These are phyloP conservation scores for Plasmopara muralis DNA, from an alignment of 352 stramenopile genomes.

Conservation along the genomic window DNA sequence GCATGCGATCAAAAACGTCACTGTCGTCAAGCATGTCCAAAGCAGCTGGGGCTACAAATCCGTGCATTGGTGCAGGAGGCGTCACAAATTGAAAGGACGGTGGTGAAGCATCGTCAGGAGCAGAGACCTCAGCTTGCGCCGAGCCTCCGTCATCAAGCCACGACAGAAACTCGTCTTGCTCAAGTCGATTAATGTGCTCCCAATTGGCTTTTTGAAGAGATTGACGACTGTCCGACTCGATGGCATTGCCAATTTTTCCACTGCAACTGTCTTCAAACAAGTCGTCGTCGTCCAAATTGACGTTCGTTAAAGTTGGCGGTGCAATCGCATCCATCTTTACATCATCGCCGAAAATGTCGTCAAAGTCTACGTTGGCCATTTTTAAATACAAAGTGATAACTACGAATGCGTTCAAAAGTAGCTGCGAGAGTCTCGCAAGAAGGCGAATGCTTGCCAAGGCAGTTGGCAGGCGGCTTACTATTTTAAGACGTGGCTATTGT, in stretches of 20 bases:
- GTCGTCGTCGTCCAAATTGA: slow-evolving; percentile 45
- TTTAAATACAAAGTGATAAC: not conserved
- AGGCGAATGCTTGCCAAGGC: no score
- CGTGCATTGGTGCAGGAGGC: slow-evolving; percentile 9
- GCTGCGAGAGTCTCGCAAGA: no score
- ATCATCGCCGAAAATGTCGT: slow-evolving; percentile 82
- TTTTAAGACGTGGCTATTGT: no score
- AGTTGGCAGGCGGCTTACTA: no score
- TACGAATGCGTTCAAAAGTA: not conserved
- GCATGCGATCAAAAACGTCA: slow-evolving; percentile 15
- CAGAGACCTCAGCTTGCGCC: slow-evolving; percentile 2
- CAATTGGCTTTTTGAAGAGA: slow-evolving; percentile 18
- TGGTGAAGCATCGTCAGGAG: not conserved
- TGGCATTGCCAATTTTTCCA: slow-evolving; percentile 13
- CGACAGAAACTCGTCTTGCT: slow-evolving; percentile 69
- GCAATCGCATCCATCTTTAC: slow-evolving; percentile 53
- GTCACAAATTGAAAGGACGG: slow-evolving; percentile 1
- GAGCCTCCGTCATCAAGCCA: slow-evolving; percentile 61
- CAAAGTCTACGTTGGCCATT: slow-evolving; percentile 48
- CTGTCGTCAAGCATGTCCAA: slow-evolving; percentile 30
- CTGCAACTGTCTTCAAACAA: slow-evolving; percentile 16
- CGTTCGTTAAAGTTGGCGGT: slow-evolving; percentile 31
- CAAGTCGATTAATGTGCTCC: slow-evolving; percentile 24
- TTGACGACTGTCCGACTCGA: slow-evolving; percentile 1
- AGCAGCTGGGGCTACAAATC: not conserved